Conservation (phyloP, 2,329 filamentous ascomycete species). For the Onygena corvina region DNA sequence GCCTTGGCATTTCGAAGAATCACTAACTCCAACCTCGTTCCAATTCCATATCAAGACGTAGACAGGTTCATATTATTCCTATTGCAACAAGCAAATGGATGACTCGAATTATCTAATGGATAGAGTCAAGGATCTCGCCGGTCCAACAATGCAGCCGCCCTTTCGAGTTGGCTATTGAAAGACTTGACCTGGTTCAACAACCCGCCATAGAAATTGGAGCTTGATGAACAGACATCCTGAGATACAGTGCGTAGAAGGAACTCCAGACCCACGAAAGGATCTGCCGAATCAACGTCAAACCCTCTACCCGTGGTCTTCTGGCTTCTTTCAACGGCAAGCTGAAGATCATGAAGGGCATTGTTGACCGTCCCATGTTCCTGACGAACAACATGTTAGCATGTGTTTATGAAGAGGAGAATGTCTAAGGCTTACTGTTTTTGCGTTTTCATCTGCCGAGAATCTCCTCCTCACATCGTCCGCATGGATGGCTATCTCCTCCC, state of each 20-base stretch:
- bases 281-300: constrained; percentile 3
- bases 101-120: not conserved
- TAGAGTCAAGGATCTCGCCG: not conserved
- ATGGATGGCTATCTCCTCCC: constrained; percentile 39
- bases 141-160: not conserved
- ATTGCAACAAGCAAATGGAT: too few relatives aligned
- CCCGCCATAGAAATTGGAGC: constrained; percentile 30
- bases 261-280: constrained; percentile 29
- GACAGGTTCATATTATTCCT: too few relatives aligned
- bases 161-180: constrained; percentile 35
- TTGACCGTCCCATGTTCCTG: constrained; percentile 32
- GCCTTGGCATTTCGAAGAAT: too few relatives aligned
- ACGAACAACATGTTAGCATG: not conserved
- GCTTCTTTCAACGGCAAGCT: constrained; percentile 31
- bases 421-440: constrained; percentile 24
- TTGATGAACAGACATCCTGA: constrained; percentile 30
- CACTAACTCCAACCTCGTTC: too few relatives aligned
- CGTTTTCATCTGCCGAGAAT: constrained; percentile 30
- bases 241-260: constrained; percentile 34
- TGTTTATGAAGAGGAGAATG: not conserved
- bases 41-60: too few relatives aligned
- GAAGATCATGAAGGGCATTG: constrained; percentile 32
- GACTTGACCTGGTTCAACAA: constrained; percentile 30
- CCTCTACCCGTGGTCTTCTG: constrained; percentile 19
- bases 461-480: constrained; percentile 39